These are phyloP conservation scores for Talaromyces rugulosus DNA, from an alignment of 2,329 filamentous ascomycete genomes.

Conservation along the genomic window DNA sequence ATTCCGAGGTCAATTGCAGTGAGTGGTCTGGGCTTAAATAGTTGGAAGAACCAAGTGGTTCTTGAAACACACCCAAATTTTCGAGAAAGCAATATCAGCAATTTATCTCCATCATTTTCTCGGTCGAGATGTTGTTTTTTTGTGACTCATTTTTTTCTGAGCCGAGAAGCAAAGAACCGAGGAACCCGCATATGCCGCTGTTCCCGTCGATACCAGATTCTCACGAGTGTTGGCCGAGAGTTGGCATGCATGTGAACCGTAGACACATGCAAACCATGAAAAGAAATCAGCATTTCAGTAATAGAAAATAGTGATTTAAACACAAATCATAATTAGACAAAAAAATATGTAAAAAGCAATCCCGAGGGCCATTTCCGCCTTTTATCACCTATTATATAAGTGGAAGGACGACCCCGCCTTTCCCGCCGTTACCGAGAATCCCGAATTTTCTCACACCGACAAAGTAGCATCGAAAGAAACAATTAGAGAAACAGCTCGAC, in stretches of 20 bases:
- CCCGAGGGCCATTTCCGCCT: not conserved
- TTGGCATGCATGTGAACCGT: not conserved
- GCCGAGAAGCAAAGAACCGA: not conserved
- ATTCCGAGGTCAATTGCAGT: not conserved
- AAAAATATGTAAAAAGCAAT: not conserved
- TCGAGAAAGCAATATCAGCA: not conserved
- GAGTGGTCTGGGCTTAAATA: not conserved
- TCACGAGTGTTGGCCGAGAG: not conserved
- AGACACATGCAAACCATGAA: not conserved
- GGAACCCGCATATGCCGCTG: not conserved
- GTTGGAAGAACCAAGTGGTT: not conserved
- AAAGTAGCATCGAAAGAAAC: not conserved
- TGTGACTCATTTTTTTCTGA: not conserved
- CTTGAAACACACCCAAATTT: not conserved
- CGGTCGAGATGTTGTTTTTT: not conserved
- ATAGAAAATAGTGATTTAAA: not conserved
- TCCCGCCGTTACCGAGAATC: slow-evolving; percentile 1
- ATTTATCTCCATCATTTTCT: not conserved
- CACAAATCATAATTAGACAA: not conserved
- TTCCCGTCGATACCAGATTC: not conserved
- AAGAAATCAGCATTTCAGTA: not conserved
- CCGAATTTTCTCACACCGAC: not conserved
- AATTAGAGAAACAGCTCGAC: not conserved
- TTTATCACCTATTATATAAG: not conserved
- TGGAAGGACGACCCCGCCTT: not conserved